Conservation (phyloP, 768 basidiomycete species). For the Austroboletus festivus region DNA sequence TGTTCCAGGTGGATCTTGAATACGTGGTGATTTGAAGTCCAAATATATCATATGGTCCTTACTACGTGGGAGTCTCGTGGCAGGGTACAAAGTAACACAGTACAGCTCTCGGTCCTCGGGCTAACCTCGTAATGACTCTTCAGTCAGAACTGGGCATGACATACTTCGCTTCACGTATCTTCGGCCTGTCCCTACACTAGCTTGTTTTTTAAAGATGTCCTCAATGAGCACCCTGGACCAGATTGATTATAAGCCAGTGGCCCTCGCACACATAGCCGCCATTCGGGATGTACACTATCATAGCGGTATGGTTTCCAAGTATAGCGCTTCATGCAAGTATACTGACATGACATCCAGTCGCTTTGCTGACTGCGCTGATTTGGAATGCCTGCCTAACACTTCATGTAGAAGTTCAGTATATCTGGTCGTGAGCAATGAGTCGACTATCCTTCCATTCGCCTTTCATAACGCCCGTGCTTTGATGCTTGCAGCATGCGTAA, state of each 20-base stretch:
- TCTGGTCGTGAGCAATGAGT: conserved; percentile 22
- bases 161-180: no score
- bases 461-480: background rate
- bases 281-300: conserved; percentile 13
- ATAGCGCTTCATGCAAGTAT: background rate
- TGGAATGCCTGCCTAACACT: conserved; percentile 14
- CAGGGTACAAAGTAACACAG: no score
- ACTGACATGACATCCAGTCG: conserved; percentile 11
- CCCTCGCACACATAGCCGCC: background rate
- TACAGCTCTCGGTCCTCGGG: no score
- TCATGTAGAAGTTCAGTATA: conserved; percentile 15
- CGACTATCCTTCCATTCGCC: background rate
- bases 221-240: no score
- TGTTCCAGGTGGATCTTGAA: no score
- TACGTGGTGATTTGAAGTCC: no score
- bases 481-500: conserved; percentile 20
- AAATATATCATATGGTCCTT: no score
- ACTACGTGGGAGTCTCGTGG: no score
- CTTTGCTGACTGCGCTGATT: conserved; percentile 12
- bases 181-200: no score
- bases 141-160: no score
- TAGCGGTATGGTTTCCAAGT: background rate
- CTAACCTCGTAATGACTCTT: no score
- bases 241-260: background rate
- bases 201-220: background rate